A percentile compares a stretch with the other conserved stretches of the same genome.
Conservation (phyloP, 805 yeast genomes). For the Torulaspora microellipsoides region DNA sequence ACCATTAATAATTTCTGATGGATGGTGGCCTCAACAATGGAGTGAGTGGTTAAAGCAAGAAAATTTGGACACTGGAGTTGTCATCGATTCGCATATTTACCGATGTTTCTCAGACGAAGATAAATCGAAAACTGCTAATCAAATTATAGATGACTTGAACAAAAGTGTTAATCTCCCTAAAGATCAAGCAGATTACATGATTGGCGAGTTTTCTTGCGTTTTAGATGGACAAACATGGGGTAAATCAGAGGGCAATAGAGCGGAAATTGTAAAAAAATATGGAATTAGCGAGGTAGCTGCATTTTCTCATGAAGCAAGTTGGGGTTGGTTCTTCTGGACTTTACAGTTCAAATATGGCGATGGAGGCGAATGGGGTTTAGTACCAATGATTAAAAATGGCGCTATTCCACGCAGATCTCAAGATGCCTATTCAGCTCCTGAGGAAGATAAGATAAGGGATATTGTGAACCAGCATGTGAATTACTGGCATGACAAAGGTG, state of each 20-base stretch:
- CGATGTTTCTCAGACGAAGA: constrained; percentile 80
- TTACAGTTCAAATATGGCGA: constrained; percentile 79
- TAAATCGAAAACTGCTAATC: constrained; percentile 56
- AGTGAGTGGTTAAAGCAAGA: constrained; percentile 51
- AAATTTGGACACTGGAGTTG: constrained; percentile 49
- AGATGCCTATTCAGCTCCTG: constrained; percentile 16
- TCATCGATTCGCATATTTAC: constrained; percentile 82
- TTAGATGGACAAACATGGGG: constrained; percentile 74
- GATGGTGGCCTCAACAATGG: constrained; percentile 89
- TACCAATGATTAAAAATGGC: constrained; percentile 65
- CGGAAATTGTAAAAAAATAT: constrained; percentile 51
- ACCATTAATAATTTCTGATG: constrained; percentile 83
- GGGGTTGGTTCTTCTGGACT: constrained; percentile 89
- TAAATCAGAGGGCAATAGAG: constrained; percentile 44
- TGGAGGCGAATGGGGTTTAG: constrained; percentile 97
- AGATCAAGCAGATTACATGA: constrained; percentile 59
- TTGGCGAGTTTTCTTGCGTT: constrained; percentile 91
- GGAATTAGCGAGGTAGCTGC: constrained; percentile 53
- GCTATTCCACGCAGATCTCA: constrained; percentile 41
- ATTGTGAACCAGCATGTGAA: constrained; percentile 43
- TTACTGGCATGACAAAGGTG: constrained; percentile 66
- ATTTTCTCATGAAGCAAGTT: constrained; percentile 49
- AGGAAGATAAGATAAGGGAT: constrained; percentile 33
- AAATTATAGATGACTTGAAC: constrained; percentile 56
- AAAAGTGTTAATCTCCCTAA: constrained; percentile 43